These are phyloP conservation scores for Botryosphaeria dothidea DNA, from an alignment of 2,329 filamentous ascomycete species.

Conservation along the genomic window DNA sequence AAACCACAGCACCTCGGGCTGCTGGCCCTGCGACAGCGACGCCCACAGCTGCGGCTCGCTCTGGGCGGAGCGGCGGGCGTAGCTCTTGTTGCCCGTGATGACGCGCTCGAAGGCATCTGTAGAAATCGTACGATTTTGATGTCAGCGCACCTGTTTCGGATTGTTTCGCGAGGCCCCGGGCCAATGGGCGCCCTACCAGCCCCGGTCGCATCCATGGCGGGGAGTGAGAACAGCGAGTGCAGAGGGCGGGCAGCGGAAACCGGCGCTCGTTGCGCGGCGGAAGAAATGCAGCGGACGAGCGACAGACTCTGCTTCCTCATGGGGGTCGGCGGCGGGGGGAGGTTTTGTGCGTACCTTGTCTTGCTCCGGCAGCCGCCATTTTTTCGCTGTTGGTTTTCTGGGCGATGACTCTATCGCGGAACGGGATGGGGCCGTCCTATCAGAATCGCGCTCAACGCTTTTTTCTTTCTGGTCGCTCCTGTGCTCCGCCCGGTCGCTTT, in stretches of 20 bases:
- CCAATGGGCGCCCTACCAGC: constrained; percentile 17
- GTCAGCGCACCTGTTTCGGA: constrained; percentile 13
- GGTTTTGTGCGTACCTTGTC: not conserved
- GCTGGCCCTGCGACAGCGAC: constrained; percentile 66
- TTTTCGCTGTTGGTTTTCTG: not conserved
- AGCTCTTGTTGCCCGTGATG: constrained; percentile 68
- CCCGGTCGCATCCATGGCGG: constrained; percentile 10
- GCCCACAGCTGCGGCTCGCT: constrained; percentile 72
- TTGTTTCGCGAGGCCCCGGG: not conserved
- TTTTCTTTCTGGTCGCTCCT: not conserved
- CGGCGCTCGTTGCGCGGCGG: not conserved
- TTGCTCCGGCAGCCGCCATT: constrained; percentile 6
- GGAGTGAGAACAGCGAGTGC: not conserved
- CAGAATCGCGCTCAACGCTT: constrained; percentile 14
- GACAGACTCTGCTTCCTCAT: not conserved
- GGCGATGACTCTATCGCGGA: constrained; percentile 15
- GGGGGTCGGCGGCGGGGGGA: not conserved
- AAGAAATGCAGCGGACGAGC: constrained; percentile 9
- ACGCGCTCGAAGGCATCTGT: constrained; percentile 62
- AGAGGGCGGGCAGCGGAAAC: constrained; percentile 17
- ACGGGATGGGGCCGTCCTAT: constrained; percentile 10
- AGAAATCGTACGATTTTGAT: constrained; percentile 18
- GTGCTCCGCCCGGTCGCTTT: not conserved
- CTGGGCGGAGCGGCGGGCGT: constrained; percentile 65
- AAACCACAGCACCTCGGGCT: constrained; percentile 73